A percentile compares a stretch with the other conserved stretches of the same genome.
phyloP scores from a whole-genome alignment of 148 eudicot species.

The Salicornia ramosissima region DNA sequence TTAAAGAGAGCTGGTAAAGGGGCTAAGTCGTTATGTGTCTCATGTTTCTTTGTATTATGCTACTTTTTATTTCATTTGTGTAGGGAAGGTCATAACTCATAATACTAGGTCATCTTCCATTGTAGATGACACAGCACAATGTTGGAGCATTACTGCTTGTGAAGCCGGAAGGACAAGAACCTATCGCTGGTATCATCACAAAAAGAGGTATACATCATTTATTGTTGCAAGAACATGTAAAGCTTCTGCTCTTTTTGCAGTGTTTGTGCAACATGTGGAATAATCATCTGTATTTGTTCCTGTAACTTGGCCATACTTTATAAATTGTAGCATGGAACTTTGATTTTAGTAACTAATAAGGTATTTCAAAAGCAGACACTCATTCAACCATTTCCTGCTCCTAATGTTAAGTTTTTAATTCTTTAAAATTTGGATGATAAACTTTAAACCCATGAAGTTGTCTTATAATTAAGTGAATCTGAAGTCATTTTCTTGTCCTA shows the following conservation, averaged over 20 bases:
- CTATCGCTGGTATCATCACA: slow-evolving; percentile 93
- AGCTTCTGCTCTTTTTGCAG: not conserved
- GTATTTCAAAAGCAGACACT: no score
- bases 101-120: not conserved
- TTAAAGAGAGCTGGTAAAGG: no score
- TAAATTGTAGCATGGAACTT: not conserved
- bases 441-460: not conserved
- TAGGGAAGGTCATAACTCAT: no score
- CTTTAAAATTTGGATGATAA: not conserved
- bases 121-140: slow-evolving; percentile 98
- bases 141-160: slow-evolving; percentile 97
- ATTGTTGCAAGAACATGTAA: not conserved
- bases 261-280: not conserved
- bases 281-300: not conserved
- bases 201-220: slow-evolving; percentile 65
- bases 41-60: not conserved
- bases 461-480: not conserved
- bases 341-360: not conserved
- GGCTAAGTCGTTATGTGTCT: slow-evolving; percentile 72
- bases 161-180: slow-evolving; percentile 74
- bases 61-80: not conserved
- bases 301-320: not conserved
- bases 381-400: no score
- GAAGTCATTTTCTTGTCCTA: not conserved
- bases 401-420: not conserved